Base-by-base conservation (phyloP, 148 eudicot genomes). In the Diospyros lotus region DNA sequence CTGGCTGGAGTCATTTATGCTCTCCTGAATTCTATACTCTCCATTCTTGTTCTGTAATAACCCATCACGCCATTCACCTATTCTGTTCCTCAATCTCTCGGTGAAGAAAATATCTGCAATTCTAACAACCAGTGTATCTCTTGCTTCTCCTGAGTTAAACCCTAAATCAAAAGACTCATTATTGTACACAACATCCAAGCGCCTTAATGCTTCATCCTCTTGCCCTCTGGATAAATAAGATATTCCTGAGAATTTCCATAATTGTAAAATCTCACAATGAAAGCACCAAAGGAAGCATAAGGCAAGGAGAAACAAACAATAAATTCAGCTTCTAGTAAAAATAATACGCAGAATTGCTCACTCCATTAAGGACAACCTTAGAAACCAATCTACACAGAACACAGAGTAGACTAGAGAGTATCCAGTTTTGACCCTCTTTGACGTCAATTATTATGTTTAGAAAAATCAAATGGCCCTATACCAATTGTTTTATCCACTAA, bases 181-280 rank as follows among this genome's bases (percentile, higher is more conserved):
- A 69, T 75, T 77, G 79, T 84, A 85, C 68, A 70, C 73, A 48
- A 74, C 70, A 46, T 79, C 75, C 78, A 92, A 80, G 79, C 76
- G 84, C 69, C 80, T 81, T 75, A 91, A 72, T 11, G 90, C 94
- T 75, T 86, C 87, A 18, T 89, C 90, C 83, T 95, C 96, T 86
- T 89, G 99, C 73, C 86, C 81, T 95, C 97, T 92, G 87, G 99
- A 95, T 91, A 95, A 88, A 92, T 95, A 95, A 86, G 97, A 95
- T 86, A 90, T 81, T 77, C 99, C 97, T 95, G 99, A 89, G 89
- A 89, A 87, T 82, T 85, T 71, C 74, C 83, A 83, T 79, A 66
- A 82, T 76, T 59, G 80, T 83, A 79, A 88, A 84, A 72, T 80
- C 83, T 83, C 85, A 87, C 80, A 76, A 74, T 17, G 45, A 28